Percentiles rank a stretch among this genome's conserved stretches.
phyloP scores from a whole-genome alignment of 768 basidiomycete species.

The Amyloporia xantha region DNA sequence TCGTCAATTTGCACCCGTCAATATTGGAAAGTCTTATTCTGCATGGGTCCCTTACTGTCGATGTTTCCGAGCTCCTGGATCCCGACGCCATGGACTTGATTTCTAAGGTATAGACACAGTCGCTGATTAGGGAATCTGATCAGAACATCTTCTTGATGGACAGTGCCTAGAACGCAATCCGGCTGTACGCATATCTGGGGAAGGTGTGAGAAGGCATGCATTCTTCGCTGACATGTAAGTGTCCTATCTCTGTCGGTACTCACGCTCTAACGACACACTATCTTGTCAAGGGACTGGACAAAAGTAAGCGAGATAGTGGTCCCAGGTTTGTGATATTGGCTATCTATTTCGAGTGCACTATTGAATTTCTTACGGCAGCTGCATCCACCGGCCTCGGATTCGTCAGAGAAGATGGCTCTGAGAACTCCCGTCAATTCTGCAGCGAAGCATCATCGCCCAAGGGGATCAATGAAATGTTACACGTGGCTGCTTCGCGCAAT shows the following conservation, averaged over 20 bases:
- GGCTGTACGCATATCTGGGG: conserved; percentile 34
- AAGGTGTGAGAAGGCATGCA: conserved; percentile 37
- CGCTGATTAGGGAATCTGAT: neutral
- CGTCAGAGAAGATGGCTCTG: too few species aligned
- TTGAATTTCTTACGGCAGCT: neutral
- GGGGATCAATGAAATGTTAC: neutral
- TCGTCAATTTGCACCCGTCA: conserved; percentile 16
- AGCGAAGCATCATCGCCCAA: neutral
- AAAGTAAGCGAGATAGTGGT: conserved; percentile 13
- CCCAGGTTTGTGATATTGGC: conserved; percentile 4
- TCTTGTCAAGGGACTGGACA: conserved; percentile 7
- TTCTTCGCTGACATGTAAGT: conserved; percentile 47
- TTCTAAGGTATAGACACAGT: conserved; percentile 28
- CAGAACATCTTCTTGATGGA: neutral
- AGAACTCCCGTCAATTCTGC: too few species aligned
- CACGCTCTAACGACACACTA: neutral
- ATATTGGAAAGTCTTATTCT: conserved; percentile 30
- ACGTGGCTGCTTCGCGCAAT: neutral
- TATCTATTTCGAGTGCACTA: neutral
- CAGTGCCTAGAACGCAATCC: conserved; percentile 58
- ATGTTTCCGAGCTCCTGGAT: conserved; percentile 19
- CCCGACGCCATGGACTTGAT: conserved; percentile 37
- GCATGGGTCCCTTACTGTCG: conserved; percentile 24
- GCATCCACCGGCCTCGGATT: neutral
- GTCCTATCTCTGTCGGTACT: neutral